Conservation (phyloP, 202 grass and related monocot genomes). For the Saccharum hybrid region DNA sequence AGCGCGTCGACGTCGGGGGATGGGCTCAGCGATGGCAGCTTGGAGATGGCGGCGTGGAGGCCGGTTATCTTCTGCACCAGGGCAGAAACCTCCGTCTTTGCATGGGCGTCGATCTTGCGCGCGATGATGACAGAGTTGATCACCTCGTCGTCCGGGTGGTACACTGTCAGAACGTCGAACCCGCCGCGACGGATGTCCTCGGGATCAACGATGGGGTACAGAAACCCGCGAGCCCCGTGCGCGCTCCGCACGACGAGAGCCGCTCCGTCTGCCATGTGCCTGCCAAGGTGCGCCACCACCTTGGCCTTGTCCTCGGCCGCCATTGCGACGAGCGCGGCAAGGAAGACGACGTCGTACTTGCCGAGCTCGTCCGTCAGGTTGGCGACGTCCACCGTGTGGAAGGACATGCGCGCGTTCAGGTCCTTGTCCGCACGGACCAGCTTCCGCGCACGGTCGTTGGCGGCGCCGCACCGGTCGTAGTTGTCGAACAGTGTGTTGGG, state of each 20-base stretch:
- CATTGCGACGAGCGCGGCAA: conserved; percentile 82
- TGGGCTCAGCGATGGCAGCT: conserved; percentile 67
- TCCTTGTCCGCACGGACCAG: conserved; percentile 50
- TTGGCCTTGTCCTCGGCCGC: conserved; percentile 66
- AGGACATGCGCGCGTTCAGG: conserved; percentile 57
- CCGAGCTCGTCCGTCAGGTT: conserved; percentile 43
- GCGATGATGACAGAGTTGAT: conserved; percentile 91
- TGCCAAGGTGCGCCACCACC: conserved; percentile 64
- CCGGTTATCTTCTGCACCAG: conserved; percentile 63
- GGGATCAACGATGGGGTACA: conserved; percentile 70
- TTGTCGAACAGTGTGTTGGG: conserved; percentile 59
- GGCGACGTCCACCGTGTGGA: conserved; percentile 76
- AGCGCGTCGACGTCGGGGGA: conserved; percentile 58
- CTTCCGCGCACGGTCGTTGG: conserved; percentile 61
- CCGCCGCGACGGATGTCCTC: conserved; percentile 60
- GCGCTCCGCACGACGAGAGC: conserved; percentile 82
- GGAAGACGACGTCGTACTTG: conserved; percentile 77
- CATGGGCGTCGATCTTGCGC: conserved; percentile 54
- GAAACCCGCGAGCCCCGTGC: conserved; percentile 72
- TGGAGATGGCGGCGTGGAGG: conserved; percentile 55
- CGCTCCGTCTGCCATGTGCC: conserved; percentile 66
- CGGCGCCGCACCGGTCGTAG: conserved; percentile 60
- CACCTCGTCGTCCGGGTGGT: conserved; percentile 78
- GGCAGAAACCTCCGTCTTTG: conserved; percentile 43
- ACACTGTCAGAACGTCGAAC: conserved; percentile 75